These are phyloP conservation scores for Lonicera japonica DNA, from an alignment of 129 eudicot species.

Conservation along the genomic window DNA sequence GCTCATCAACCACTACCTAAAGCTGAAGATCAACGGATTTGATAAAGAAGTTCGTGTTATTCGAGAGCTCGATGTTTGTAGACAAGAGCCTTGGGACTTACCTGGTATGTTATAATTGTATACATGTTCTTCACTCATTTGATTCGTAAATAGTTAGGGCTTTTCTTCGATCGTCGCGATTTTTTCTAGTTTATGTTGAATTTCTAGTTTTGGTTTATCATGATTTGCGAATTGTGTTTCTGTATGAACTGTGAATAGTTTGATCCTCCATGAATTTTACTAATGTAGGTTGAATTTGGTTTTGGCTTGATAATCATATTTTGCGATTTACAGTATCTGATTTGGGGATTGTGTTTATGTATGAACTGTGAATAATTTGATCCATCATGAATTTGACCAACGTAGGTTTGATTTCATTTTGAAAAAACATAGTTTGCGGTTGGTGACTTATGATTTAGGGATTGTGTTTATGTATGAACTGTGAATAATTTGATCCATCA, in stretches of 20 bases:
- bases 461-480: too few species aligned
- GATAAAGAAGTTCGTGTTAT: constrained; percentile 23
- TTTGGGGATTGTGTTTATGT: not conserved
- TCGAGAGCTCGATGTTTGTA: constrained; percentile 70
- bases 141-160: not conserved
- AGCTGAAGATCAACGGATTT: constrained; percentile 47
- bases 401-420: too few species aligned
- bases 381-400: too few species aligned
- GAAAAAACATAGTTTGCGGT: too few species aligned
- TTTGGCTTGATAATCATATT: not conserved
- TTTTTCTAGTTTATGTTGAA: not conserved
- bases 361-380: too few species aligned
- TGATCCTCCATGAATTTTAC: not conserved
- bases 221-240: not conserved
- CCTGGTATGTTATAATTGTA: constrained; percentile 16
- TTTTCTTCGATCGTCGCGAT: not conserved
- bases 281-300: constrained; percentile 1
- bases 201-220: not conserved
- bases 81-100: constrained; percentile 35
- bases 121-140: not conserved
- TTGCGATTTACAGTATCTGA: not conserved
- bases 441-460: too few species aligned
- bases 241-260: too few species aligned
- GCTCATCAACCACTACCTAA: constrained; percentile 62
- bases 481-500: too few species aligned